phyloP scores from a whole-genome alignment of 2,329 filamentous ascomycete species.

The Monosporascus cannonballus region DNA sequence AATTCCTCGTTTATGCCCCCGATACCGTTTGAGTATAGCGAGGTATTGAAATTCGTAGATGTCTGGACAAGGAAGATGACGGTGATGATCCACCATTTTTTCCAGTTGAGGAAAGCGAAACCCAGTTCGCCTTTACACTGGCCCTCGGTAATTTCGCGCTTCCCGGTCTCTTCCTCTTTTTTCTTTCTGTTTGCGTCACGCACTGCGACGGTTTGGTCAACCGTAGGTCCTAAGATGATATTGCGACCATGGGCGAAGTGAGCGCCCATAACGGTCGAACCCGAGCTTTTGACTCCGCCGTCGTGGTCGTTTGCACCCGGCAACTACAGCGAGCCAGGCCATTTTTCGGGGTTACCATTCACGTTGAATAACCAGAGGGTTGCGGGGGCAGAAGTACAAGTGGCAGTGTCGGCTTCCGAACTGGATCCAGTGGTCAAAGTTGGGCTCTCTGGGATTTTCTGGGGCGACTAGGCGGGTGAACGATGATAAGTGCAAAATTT shows the following conservation, averaged over 20 bases:
- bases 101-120: slow-evolving; percentile 51
- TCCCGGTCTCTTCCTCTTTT: slow-evolving; percentile 12
- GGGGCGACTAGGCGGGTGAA: too few species aligned
- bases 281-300: slow-evolving; percentile 7
- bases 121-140: slow-evolving; percentile 63
- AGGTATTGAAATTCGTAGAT: slow-evolving; percentile 76
- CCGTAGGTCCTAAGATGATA: slow-evolving; percentile 11
- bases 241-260: slow-evolving; percentile 3
- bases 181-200: slow-evolving; percentile 16
- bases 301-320: background rate
- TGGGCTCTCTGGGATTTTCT: too few species aligned
- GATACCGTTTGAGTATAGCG: slow-evolving; percentile 65
- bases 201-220: slow-evolving; percentile 12
- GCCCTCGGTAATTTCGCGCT: slow-evolving; percentile 23
- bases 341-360: background rate
- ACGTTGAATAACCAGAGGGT: too few species aligned
- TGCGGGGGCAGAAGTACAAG: too few species aligned
- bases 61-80: slow-evolving; percentile 69
- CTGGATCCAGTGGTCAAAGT: too few species aligned
- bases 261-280: slow-evolving; percentile 11
- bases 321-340: background rate
- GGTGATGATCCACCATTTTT: slow-evolving; percentile 69
- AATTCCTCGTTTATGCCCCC: slow-evolving; percentile 62
- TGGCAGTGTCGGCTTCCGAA: too few species aligned
- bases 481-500: too few species aligned